Evolutionary conservation across 2,329 filamentous ascomycete species (phyloP).

Genomic region (Aspergillus sp.): DNA sequence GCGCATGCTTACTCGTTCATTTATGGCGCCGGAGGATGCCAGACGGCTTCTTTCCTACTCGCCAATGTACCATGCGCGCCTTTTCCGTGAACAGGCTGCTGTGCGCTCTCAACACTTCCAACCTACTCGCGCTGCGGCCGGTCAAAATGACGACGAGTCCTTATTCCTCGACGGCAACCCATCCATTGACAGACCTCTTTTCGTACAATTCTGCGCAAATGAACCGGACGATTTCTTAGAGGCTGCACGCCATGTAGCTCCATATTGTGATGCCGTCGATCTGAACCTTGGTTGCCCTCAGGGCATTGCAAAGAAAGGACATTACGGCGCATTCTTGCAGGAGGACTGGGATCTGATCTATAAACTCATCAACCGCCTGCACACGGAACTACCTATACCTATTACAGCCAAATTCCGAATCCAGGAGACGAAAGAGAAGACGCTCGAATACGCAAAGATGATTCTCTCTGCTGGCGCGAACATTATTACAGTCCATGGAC

Average conservation of each 20-base stretch:
- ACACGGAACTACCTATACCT: conserved; percentile 69
- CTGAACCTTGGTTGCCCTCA: conserved; percentile 94
- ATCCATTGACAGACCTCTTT: conserved; percentile 73
- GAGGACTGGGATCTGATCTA: conserved; percentile 83
- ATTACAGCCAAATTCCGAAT: conserved; percentile 94
- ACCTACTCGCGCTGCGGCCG: conserved; percentile 43
- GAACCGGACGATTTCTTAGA: conserved; percentile 43
- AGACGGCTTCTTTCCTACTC: conserved; percentile 75
- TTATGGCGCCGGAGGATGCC: conserved; percentile 62
- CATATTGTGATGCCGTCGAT: conserved; percentile 91
- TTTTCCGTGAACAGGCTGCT: conserved; percentile 69
- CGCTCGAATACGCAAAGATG: conserved; percentile 80
- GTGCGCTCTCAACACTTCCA: conserved; percentile 81
- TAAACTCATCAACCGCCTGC: conserved; percentile 73
- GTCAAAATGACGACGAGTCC: conserved; percentile 19
- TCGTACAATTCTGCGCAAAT: conserved; percentile 83
- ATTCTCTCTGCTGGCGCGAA: conserved; percentile 83
- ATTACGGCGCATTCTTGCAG: conserved; percentile 91
- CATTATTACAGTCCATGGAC: conserved; percentile 86
- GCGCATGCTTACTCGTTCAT: conserved; percentile 93
- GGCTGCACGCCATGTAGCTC: conserved; percentile 70
- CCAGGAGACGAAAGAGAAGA: conserved; percentile 77
- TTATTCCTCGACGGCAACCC: conserved; percentile 81
- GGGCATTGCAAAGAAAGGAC: conserved; percentile 82
- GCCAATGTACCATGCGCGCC: conserved; percentile 90